These are phyloP conservation scores for Luffa aegyptiaca DNA, from an alignment of 306 rosid species.

Conservation along the genomic window DNA sequence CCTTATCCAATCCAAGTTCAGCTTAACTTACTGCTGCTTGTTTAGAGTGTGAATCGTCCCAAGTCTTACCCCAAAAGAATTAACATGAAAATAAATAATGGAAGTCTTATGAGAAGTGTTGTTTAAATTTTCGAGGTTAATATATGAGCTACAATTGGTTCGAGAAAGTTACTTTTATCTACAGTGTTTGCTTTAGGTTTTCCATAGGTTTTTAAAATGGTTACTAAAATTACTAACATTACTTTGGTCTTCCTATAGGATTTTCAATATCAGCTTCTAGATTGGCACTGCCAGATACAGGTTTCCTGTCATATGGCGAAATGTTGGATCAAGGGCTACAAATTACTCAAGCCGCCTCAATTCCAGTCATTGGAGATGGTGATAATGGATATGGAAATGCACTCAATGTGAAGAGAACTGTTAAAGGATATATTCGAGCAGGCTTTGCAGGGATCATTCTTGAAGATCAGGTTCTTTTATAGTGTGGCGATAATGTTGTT, in stretches of 20 bases:
- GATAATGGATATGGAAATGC: conserved; percentile 86
- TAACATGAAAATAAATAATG: neutral
- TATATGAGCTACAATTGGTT: neutral
- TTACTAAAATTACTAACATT: neutral
- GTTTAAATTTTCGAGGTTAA: neutral
- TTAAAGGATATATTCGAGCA: conserved; percentile 63
- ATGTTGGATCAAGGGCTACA: conserved; percentile 64
- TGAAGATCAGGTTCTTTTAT: conserved; percentile 64
- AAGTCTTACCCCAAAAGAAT: neutral
- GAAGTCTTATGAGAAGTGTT: neutral
- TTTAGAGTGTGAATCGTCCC: neutral
- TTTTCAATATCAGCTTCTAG: conserved; percentile 69
- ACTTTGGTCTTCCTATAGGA: conserved; percentile 24
- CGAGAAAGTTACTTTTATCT: neutral
- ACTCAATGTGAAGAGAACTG: conserved; percentile 79
- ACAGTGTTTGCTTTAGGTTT: neutral
- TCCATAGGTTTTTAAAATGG: neutral
- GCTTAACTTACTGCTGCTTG: neutral
- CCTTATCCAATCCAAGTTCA: neutral
- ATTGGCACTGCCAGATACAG: conserved; percentile 71
- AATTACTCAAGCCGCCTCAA: conserved; percentile 52
- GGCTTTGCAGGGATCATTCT: conserved; percentile 83
- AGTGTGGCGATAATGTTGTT: neutral
- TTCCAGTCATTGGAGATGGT: conserved; percentile 78
- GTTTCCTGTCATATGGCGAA: conserved; percentile 72